These are phyloP conservation scores for Hymenoscyphus occultus DNA, from an alignment of 2,329 filamentous ascomycete species.

Conservation along the genomic window DNA sequence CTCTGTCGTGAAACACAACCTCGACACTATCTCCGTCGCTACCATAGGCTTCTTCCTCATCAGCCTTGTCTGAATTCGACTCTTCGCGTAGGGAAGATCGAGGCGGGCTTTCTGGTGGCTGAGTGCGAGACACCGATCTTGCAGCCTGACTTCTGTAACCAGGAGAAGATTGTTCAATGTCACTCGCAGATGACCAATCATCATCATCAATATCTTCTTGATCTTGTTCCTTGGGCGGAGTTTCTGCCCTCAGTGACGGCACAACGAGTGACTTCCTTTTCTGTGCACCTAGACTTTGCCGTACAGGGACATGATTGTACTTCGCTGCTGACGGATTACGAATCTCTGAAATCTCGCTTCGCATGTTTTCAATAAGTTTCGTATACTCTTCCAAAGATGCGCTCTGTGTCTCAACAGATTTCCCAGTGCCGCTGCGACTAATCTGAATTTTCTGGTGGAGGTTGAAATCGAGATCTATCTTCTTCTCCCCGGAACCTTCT, in stretches of 20 bases:
- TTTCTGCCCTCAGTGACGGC: neutral
- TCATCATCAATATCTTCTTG: slow-evolving; percentile 8
- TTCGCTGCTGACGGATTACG: slow-evolving; percentile 23
- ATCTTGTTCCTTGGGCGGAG: neutral
- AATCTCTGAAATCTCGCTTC: slow-evolving; percentile 31
- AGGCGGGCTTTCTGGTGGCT: slow-evolving; percentile 18
- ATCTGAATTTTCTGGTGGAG: slow-evolving; percentile 50
- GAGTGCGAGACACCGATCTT: slow-evolving; percentile 28
- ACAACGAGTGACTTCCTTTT: slow-evolving; percentile 8
- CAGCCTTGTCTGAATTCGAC: neutral
- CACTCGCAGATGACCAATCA: slow-evolving; percentile 28
- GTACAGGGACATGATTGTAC: slow-evolving; percentile 6
- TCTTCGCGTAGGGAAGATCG: neutral
- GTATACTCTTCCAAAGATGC: slow-evolving; percentile 31
- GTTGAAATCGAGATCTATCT: slow-evolving; percentile 53
- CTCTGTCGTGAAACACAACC: neutral
- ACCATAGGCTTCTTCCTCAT: neutral
- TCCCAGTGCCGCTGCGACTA: slow-evolving; percentile 38
- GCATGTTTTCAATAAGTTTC: slow-evolving; percentile 32
- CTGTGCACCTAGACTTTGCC: slow-evolving; percentile 17
- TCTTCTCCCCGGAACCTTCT: slow-evolving; percentile 6
- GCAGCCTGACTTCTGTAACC: slow-evolving; percentile 18
- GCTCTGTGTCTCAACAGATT: slow-evolving; percentile 10
- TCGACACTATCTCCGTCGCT: neutral
- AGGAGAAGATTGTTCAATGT: slow-evolving; percentile 22